Percentiles rank a stretch among this genome's conserved stretches.
Evolutionary conservation across 2,329 filamentous ascomycete genomes (phyloP).

Genomic region (Fusarium neocosmosporiellum): DNA sequence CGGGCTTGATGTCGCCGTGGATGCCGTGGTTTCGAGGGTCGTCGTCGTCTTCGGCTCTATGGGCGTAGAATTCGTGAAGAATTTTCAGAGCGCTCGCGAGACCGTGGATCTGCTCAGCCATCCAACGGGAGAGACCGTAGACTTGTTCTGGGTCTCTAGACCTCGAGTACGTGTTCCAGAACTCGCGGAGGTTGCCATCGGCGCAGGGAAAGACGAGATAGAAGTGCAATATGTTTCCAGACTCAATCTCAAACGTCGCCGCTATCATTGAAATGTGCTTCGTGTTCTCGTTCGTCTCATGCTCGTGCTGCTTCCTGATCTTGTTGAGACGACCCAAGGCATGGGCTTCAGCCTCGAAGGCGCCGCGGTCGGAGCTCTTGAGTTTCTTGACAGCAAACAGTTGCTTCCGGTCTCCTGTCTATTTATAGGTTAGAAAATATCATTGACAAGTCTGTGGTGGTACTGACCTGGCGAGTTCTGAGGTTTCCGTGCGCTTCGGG

Average conservation of each 20-base stretch:
- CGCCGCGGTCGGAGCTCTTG: neutral
- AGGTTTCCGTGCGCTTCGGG: neutral
- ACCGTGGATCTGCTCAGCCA: neutral
- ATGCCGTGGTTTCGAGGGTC: conserved; percentile 6
- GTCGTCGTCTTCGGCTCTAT: neutral
- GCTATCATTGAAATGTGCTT: conserved; percentile 1
- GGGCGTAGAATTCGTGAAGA: neutral
- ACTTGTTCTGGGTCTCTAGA: neutral
- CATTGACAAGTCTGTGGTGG: neutral
- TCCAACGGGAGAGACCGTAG: neutral
- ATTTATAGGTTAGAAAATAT: neutral
- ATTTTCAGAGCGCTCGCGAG: neutral
- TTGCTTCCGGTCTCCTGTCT: neutral
- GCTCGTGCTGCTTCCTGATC: neutral
- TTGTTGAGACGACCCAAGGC: neutral
- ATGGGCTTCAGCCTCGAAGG: neutral
- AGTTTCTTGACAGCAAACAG: neutral
- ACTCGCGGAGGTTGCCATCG: neutral
- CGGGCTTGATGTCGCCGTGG: conserved; percentile 17
- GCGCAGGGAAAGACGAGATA: conserved; percentile 16
- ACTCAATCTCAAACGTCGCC: conserved; percentile 10
- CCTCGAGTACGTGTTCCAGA: neutral
- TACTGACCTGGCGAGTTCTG: neutral
- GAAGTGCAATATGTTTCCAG: neutral
- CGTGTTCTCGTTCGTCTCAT: neutral